Conservation (phyloP, 2,329 filamentous ascomycete species). For the Colletotrichum sidae region DNA sequence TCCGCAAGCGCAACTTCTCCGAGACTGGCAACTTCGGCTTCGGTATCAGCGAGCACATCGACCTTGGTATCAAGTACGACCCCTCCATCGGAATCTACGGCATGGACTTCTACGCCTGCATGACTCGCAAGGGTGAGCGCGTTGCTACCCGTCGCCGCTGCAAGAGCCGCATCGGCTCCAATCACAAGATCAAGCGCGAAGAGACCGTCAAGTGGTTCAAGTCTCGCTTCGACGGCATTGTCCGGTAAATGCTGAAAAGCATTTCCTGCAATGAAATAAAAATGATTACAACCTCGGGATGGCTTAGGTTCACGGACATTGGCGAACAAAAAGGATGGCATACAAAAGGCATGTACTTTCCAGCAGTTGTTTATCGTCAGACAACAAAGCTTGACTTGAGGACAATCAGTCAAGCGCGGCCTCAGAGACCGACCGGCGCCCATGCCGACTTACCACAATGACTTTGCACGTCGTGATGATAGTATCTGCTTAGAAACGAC, state of each 20-base stretch:
- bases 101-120: slow-evolving; percentile 99
- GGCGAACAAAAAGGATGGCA: slow-evolving; percentile 49
- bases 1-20: slow-evolving; percentile 99
- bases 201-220: slow-evolving; percentile 99
- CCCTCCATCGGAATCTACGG: slow-evolving; percentile 98
- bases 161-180: slow-evolving; percentile 86
- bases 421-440: slow-evolving; percentile 79
- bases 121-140: slow-evolving; percentile 99
- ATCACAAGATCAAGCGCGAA: slow-evolving; percentile 91
- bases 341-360: slow-evolving; percentile 53
- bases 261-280: slow-evolving; percentile 24
- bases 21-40: slow-evolving; percentile 99
- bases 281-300: slow-evolving; percentile 30
- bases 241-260: slow-evolving; percentile 78
- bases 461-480: slow-evolving; percentile 52
- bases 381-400: slow-evolving; percentile 61
- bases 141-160: slow-evolving; percentile 93
- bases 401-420: slow-evolving; percentile 72
- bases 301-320: slow-evolving; percentile 42
- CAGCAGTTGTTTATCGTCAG: slow-evolving; percentile 57
- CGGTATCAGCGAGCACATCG: slow-evolving; percentile 99
- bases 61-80: slow-evolving; percentile 99
- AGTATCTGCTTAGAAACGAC: not conserved
- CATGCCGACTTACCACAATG: slow-evolving; percentile 68
- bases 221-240: slow-evolving; percentile 94